Percentiles rank a stretch among this genome's conserved stretches.
Evolutionary conservation across 306 rosid genomes (phyloP).

Genomic region (Rosa rugosa): DNA sequence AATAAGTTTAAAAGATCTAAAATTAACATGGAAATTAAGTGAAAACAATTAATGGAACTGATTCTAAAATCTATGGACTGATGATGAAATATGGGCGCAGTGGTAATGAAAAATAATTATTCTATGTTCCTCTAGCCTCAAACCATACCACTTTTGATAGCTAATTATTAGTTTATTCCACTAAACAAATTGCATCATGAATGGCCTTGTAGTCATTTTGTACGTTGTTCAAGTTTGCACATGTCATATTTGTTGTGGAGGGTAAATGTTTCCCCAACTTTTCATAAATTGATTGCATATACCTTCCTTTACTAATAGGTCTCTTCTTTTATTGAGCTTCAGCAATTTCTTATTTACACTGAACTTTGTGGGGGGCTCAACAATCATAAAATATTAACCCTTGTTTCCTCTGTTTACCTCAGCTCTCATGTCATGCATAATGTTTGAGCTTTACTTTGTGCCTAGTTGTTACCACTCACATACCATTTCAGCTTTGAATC

Average conservation of each 20-base stretch:
- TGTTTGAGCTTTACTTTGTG: conserved; percentile 32
- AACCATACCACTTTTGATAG: background rate
- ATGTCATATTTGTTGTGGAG: conserved; percentile 25
- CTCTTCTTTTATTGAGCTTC: conserved; percentile 14
- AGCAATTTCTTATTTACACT: conserved; percentile 1
- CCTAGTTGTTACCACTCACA: conserved; percentile 36
- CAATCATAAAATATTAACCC: conserved; percentile 13
- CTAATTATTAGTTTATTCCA: conserved; percentile 25
- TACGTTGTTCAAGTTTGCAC: conserved; percentile 28
- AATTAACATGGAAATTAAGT: background rate
- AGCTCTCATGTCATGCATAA: conserved; percentile 19
- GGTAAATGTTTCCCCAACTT: conserved; percentile 11
- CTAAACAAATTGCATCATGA: conserved; percentile 30
- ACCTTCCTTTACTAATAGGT: background rate
- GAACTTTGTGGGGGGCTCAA: conserved; percentile 23
- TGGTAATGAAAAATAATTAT: background rate
- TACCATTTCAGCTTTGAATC: conserved; percentile 35
- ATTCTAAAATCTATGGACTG: background rate
- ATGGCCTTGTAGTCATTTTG: conserved; percentile 22
- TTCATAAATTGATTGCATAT: conserved; percentile 11
- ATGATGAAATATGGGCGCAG: background rate
- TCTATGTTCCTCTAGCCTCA: background rate
- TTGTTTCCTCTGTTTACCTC: conserved; percentile 23
- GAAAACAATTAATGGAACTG: background rate
- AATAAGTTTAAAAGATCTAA: background rate